Base-by-base conservation (phyloP, 768 basidiomycete species). In the Phanerochaete carnosa region DNA sequence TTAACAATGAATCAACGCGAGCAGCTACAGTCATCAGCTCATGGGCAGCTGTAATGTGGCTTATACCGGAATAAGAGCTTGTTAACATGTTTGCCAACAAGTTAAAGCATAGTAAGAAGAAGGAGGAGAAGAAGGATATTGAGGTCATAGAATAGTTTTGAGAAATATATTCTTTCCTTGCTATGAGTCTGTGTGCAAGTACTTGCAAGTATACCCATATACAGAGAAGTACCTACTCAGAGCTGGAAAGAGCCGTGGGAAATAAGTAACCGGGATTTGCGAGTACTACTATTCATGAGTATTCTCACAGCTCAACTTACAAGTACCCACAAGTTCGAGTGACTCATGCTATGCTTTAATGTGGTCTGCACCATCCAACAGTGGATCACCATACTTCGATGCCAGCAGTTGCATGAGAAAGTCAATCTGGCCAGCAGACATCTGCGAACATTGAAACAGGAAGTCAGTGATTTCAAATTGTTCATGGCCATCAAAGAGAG, bases 21-120 rank as follows among this genome's bases (percentile, higher is more conserved):
- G 64, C 70, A 0, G 57, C 63, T 0, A 58, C 70, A 45, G 68
- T 74, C 5, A 57, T 74, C 19, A 66, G 70, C 0, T 64, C 68
- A 0, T 74, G 73, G 72, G 33, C 58, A 4, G 58, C 53, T 52
- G 39, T 66, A 33, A 47, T 57, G 7, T 58, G 54, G 28, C 52
- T 64, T 23, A 58, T 68, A 23, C 58, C 63, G 29, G 62, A 61
- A 45, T 52, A n/a, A 12, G 57, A 62, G 30, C 60, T 65, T 23
- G 28, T 62, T 52, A 22, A 29, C 3, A n/a, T 37, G 23, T 37
- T 58, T 39, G 23, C 19, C 32, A 52, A 58, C 37, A 58, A 54
- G 51, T 23, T 7, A 5, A 58, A 58, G 22, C 57, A 46, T 11
- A 28, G n/a, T 7, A 45, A 47, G 22, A 58, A 45, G 43, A 45